Evolutionary conservation across 1,284 basidiomycete genomes (phyloP), one percentile per base, ranked within the genome.

Genomic region (Bjerkandera adusta): DNA sequence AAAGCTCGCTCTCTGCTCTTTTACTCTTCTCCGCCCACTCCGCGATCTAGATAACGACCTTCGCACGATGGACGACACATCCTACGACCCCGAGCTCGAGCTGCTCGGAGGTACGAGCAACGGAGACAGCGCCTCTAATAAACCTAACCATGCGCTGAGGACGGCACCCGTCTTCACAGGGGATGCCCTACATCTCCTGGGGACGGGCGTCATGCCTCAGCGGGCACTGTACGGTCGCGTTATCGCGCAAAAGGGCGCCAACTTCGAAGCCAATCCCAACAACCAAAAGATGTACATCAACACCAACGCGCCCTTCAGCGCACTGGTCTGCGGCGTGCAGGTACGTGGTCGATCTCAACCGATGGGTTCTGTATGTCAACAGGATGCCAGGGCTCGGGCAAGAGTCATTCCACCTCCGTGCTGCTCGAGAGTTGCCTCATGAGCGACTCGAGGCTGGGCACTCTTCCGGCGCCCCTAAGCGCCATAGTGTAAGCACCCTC

Each of bases 351-450:
- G 21, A n/a, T 13, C n/a, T n/a, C n/a, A n/a, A n/a, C n/a, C n/a
- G n/a, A n/a, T n/a, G n/a, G 12, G n/a, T 47, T 36, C 37, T 38
- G n/a, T n/a, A n/a, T n/a, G n/a, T n/a, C n/a, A 15, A 38, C 24
- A 6, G 21, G n/a, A 3, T n/a, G 4, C 24, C 60, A 63, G 49
- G 61, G 64, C 5, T 62, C 60, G 6, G 63, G 64, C 18, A 66
- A 64, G 39, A 59, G 57, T 18, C 63, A 65, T 32, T 59, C 61
- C 10, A 57, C 62, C 3, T 58, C 59, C 5, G 59, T 64, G 5
- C 46, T 66, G 8, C 44, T 66, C 11, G 64, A 65, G 44, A 58
- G 56, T 16, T 59, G 59, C 50, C 43, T 66, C 21, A 59, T 65
- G n/a, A 29, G 38, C 3, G 53, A 57, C 32, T 37, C 34, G 8